Evolutionary conservation across 768 basidiomycete genomes (phyloP).

Genomic region (Russula dissimulans): DNA sequence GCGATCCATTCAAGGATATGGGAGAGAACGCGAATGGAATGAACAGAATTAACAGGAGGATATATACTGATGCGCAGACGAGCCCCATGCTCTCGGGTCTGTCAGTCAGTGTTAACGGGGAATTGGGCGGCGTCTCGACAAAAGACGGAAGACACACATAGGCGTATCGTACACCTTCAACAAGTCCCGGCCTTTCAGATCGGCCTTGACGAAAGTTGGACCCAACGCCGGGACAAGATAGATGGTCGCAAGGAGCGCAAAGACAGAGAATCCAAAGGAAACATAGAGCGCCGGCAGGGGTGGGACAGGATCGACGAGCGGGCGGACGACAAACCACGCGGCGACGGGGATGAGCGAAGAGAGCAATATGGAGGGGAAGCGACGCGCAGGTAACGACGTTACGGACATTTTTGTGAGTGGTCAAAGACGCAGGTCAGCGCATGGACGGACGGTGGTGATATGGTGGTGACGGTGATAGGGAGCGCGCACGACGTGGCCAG

Average conservation of each 20-base stretch:
- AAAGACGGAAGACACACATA: conserved; percentile 40
- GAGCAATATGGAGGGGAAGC: conserved; percentile 32
- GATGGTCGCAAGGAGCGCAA: conserved; percentile 70
- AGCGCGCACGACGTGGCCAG: conserved; percentile 9
- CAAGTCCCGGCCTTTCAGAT: conserved; percentile 78
- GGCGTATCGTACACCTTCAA: conserved; percentile 70
- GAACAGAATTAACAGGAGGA: conserved; percentile 79
- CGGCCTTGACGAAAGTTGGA: conserved; percentile 68
- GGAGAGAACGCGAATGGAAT: conserved; percentile 93
- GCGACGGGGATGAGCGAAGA: conserved; percentile 58
- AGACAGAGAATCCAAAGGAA: conserved; percentile 73
- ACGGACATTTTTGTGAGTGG: conserved; percentile 10
- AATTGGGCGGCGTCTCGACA: not conserved
- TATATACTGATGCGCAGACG: conserved; percentile 83
- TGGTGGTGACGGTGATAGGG: not conserved
- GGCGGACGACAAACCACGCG: conserved; percentile 63
- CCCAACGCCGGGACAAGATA: conserved; percentile 80
- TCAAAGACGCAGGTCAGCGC: not conserved
- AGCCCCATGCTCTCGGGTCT: conserved; percentile 95
- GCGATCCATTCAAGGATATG: conserved; percentile 42
- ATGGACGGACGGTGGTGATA: not conserved
- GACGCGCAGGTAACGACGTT: conserved; percentile 6
- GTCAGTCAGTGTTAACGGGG: not conserved
- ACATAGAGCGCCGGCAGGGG: conserved; percentile 66
- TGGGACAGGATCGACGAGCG: conserved; percentile 60